These are phyloP conservation scores for Cutaneotrichosporon sp. DNA, from an alignment of 1,284 basidiomycete genomes.

Conservation along the genomic window DNA sequence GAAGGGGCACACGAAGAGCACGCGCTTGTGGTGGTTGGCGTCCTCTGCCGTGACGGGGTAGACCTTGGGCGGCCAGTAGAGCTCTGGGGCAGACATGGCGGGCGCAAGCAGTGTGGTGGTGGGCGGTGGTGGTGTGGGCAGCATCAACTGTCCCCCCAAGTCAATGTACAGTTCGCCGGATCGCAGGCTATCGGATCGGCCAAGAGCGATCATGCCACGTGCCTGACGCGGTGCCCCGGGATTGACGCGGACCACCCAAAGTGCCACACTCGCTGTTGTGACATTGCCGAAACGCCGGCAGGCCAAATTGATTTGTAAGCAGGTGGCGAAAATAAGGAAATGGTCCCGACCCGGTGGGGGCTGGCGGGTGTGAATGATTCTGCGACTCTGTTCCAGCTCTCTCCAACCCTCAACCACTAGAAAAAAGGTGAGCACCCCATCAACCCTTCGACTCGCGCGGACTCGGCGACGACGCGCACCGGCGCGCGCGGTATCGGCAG, in stretches of 20 bases:
- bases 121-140: too few species aligned
- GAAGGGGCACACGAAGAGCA: constrained; percentile 42
- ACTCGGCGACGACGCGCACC: not conserved
- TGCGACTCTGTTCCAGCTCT: constrained; percentile 12
- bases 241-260: not conserved
- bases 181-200: not conserved
- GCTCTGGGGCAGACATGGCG: not conserved
- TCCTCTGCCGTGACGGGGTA: not conserved
- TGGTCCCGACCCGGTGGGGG: not conserved
- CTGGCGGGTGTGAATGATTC: too few species aligned
- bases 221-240: not conserved
- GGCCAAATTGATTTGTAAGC: constrained; percentile 1
- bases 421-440: constrained; percentile 15
- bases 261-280: not conserved
- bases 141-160: too few species aligned
- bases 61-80: constrained; percentile 2
- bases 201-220: not conserved
- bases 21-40: constrained; percentile 14
- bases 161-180: too few species aligned
- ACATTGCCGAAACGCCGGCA: not conserved
- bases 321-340: constrained; percentile 2
- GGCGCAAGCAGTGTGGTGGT: not conserved
- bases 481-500: constrained; percentile 1
- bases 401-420: constrained; percentile 22
- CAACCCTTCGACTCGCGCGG: not conserved